Evolutionary conservation across 805 yeast genomes (phyloP).

Genomic region (Candida koratica): DNA sequence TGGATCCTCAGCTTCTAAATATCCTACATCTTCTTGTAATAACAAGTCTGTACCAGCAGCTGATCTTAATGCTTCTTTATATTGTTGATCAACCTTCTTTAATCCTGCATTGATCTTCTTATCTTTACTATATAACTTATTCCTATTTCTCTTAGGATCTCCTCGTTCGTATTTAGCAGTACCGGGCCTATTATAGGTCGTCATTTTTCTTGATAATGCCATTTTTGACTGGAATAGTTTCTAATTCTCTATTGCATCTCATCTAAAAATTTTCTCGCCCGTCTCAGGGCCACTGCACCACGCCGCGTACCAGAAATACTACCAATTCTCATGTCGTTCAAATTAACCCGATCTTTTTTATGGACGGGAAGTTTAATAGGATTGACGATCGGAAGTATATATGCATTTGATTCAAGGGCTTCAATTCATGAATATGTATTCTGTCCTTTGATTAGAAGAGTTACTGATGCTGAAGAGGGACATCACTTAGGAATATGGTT

Average conservation of each 20-base stretch:
- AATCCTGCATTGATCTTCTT: conserved; percentile 61
- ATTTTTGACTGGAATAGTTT: conserved; percentile 6
- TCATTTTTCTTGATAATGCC: conserved; percentile 22
- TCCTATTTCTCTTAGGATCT: conserved; percentile 20
- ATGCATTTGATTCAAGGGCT: conserved; percentile 70
- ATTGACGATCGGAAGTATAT: conserved; percentile 37
- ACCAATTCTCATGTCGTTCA: conserved; percentile 3
- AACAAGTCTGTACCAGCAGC: conserved; percentile 87
- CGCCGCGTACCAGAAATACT: background rate
- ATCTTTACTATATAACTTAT: conserved; percentile 42
- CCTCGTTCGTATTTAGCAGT: conserved; percentile 28
- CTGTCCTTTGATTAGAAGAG: conserved; percentile 68
- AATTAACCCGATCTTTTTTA: background rate
- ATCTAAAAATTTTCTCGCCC: conserved; percentile 9
- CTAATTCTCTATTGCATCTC: conserved; percentile 1
- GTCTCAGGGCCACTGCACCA: conserved; percentile 1
- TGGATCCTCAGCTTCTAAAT: conserved; percentile 82
- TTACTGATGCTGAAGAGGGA: conserved; percentile 82
- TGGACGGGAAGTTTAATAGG: conserved; percentile 15
- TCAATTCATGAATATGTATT: conserved; percentile 75
- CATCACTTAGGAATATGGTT: conserved; percentile 70
- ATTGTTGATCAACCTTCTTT: conserved; percentile 64
- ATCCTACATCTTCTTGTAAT: conserved; percentile 80
- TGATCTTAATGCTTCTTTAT: conserved; percentile 70
- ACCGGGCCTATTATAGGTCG: conserved; percentile 19